Evolutionary conservation across 75 land plant species (phyloP).

Genomic region (Larix kaempferi): DNA sequence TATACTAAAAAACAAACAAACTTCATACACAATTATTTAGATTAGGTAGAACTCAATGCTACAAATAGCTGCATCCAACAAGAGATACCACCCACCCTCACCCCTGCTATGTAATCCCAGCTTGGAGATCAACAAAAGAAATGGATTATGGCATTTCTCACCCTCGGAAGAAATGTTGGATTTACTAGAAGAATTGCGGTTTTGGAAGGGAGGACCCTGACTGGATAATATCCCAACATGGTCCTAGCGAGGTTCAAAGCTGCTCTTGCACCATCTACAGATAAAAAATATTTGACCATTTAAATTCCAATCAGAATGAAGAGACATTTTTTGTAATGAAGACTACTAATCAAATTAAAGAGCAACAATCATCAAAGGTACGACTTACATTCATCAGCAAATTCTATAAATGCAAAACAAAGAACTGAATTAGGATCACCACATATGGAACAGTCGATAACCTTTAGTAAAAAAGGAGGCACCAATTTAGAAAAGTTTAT

Average conservation of each 20-base stretch:
- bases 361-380: not conserved
- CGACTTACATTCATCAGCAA: constrained; percentile 77
- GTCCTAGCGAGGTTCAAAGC: constrained; percentile 90
- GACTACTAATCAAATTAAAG: not conserved
- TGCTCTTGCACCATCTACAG: constrained; percentile 78
- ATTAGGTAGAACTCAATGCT: constrained; percentile 8
- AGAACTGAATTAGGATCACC: constrained; percentile 97
- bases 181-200: constrained; percentile 98
- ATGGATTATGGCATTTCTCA: constrained; percentile 16
- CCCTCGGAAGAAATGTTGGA: constrained; percentile 89
- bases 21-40: constrained; percentile 10
- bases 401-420: constrained; percentile 95
- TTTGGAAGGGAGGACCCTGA: constrained; percentile 92
- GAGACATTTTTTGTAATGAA: not conserved
- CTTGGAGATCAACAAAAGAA: not conserved
- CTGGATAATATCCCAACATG: constrained; percentile 96
- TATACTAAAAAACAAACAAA: not conserved
- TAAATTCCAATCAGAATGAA: not conserved
- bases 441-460: constrained; percentile 94
- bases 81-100: not conserved
- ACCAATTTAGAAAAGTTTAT: too few species aligned
- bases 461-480: constrained; percentile 27
- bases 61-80: not conserved
- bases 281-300: not conserved
- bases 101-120: not conserved